Base-by-base conservation (phyloP, 2,329 filamentous ascomycete genomes). In the Moelleriella libera region DNA sequence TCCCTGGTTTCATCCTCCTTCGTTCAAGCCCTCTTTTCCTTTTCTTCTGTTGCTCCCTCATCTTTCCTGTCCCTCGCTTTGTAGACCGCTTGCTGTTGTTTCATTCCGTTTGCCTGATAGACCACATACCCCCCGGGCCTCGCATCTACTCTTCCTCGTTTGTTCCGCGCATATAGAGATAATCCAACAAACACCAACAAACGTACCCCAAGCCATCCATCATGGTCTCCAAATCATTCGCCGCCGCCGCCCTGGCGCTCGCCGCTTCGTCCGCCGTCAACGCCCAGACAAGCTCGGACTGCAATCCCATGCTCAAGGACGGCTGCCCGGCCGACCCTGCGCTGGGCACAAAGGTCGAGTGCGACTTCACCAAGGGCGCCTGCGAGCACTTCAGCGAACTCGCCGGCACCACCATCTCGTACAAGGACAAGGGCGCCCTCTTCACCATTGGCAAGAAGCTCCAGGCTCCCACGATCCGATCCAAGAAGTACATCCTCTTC, bases 401-500 rank as follows among this genome's bases (percentile, higher is more conserved):
- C 43, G 62, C 60, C 5, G 75, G 72, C 50, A 78, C 75, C 52
- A 63, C 53, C 30, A 54, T 80, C 46, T 59, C 55, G 32, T 77
- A 77, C 60, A 65, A 68, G 55, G 53, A 55, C 47, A 63, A 70
- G 40, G 76, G 76, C 52, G 75, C 75, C 51, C 62, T 68, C 52
- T 79, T 79, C 67, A 75, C 77, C 57, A 96, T 96, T 67, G 76
- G 74, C 37, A 70, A 77, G 45, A 75, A 78, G 52, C 70, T 62
- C 10, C 75, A 88, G 46, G 79, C 76, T 45, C 82, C 87, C 39
- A 87, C 84, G 34, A 87, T 94, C 64, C 74, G 72, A 58, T 78
- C 77, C 48, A 74, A 80, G 59, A 89, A 88, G 76, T 97, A 94
- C 74, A 87, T 98, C 64, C 96, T 97, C 85, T 97, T 95, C 64